Percentiles rank a stretch among this genome's conserved stretches.
These are phyloP conservation scores for Trametes versicolor DNA, from an alignment of 1,284 basidiomycete species.

Conservation along the genomic window DNA sequence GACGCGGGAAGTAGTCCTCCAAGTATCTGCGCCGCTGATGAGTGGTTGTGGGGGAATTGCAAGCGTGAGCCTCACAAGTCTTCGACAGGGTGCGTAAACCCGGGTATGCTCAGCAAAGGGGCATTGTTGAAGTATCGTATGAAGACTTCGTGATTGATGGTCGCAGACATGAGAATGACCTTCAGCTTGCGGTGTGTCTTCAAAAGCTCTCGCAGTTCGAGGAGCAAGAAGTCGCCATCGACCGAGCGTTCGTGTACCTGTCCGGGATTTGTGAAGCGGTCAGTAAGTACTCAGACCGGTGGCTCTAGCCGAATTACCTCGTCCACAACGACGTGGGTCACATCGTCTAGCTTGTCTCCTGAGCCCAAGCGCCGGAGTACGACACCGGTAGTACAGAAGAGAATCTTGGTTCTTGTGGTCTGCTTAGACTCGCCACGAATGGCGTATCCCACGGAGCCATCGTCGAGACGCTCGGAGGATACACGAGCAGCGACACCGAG, in stretches of 20 bases:
- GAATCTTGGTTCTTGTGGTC: slow-evolving; percentile 72
- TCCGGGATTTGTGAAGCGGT: background rate
- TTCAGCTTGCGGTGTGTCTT: slow-evolving; percentile 78
- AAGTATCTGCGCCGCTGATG: slow-evolving; percentile 66
- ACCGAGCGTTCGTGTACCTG: slow-evolving; percentile 92
- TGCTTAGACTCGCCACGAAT: slow-evolving; percentile 91
- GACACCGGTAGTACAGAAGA: slow-evolving; percentile 96
- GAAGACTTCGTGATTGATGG: slow-evolving; percentile 90
- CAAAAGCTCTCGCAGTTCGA: slow-evolving; percentile 86
- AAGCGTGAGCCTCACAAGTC: slow-evolving; percentile 61
- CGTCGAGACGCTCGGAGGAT: slow-evolving; percentile 85
- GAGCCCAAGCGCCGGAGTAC: slow-evolving; percentile 83
- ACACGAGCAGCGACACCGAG: slow-evolving; percentile 92
- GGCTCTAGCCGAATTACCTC: slow-evolving; percentile 62
- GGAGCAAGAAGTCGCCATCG: slow-evolving; percentile 89
- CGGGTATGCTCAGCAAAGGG: slow-evolving; percentile 87
- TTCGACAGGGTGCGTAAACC: slow-evolving; percentile 81
- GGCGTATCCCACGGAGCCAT: slow-evolving; percentile 88
- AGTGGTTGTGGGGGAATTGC: background rate
- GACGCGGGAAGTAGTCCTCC: slow-evolving; percentile 75
- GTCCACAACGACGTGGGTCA: slow-evolving; percentile 92
- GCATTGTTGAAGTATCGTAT: slow-evolving; percentile 84
- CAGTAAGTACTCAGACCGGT: background rate
- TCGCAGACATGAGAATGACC: slow-evolving; percentile 89
- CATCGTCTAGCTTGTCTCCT: slow-evolving; percentile 75